These are phyloP conservation scores for Ophiostoma ips DNA, from an alignment of 2,329 filamentous ascomycete species.

Conservation along the genomic window DNA sequence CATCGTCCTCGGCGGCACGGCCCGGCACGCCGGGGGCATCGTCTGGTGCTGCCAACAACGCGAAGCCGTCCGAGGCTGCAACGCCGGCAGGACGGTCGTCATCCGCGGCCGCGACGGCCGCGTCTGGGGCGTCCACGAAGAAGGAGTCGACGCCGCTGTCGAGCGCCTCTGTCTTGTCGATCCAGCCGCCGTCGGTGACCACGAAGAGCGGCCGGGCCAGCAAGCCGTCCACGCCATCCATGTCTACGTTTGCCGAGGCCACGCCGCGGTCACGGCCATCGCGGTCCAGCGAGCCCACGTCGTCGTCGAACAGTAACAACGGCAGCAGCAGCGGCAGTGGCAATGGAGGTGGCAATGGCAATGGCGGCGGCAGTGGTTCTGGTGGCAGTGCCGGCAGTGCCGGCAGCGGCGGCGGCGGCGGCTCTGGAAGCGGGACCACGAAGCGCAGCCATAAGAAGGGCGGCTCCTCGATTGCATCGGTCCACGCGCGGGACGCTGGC, in stretches of 20 bases:
- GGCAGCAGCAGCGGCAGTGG: neutral
- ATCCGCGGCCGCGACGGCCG: neutral
- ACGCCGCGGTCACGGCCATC: conserved; percentile 37
- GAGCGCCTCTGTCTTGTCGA: conserved; percentile 15
- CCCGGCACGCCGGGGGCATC: neutral
- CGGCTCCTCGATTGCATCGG: conserved; percentile 23
- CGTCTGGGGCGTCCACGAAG: conserved; percentile 26
- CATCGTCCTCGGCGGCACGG: neutral
- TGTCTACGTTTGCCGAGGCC: conserved; percentile 45
- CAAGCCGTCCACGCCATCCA: conserved; percentile 51
- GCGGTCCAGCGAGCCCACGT: conserved; percentile 26
- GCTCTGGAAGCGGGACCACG: conserved; percentile 18
- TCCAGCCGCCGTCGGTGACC: conserved; percentile 25
- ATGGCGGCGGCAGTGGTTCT: conserved; percentile 14
- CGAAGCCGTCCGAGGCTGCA: neutral
- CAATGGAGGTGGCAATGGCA: neutral
- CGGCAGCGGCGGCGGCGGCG: conserved; percentile 15
- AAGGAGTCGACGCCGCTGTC: conserved; percentile 25
- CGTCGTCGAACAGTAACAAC: conserved; percentile 1
- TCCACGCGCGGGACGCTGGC: conserved; percentile 14
- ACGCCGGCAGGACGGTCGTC: neutral
- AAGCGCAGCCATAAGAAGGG: conserved; percentile 50
- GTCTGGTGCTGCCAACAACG: neutral
- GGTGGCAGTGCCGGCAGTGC: neutral
- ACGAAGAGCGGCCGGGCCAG: conserved; percentile 54